Percentiles rank a stretch among this genome's conserved stretches.
These are phyloP conservation scores for Akanthomyces lecanii DNA, from an alignment of 2,329 filamentous ascomycete genomes.

Conservation along the genomic window DNA sequence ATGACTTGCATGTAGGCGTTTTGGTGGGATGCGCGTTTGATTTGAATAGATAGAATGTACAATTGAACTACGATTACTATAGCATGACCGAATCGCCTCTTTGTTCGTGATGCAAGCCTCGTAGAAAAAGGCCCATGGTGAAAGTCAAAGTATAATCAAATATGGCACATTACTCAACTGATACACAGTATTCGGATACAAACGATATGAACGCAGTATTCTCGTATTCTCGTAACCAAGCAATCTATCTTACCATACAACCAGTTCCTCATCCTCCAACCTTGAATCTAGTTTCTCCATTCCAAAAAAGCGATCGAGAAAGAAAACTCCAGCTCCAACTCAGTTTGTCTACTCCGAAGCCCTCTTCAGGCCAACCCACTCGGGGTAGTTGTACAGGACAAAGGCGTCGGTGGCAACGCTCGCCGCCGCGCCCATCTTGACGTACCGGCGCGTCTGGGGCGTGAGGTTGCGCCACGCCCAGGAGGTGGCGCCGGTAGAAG, in stretches of 20 bases:
- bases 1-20: neutral
- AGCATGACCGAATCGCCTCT: too few species aligned
- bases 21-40: neutral
- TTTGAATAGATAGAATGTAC: conserved; percentile 4
- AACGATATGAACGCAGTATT: too few species aligned
- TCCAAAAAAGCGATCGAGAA: neutral
- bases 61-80: neutral
- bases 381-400: conserved; percentile 13
- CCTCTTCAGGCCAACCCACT: conserved; percentile 4
- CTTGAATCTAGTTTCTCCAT: neutral
- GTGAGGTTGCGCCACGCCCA: conserved; percentile 15
- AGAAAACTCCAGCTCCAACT: neutral
- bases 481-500: neutral
- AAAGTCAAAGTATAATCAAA: too few species aligned
- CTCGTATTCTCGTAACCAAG: neutral
- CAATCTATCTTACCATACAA: neutral
- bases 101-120: too few species aligned
- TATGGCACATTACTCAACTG: too few species aligned
- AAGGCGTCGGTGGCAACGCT: conserved; percentile 4
- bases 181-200: too few species aligned
- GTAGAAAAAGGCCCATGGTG: too few species aligned
- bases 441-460: conserved; percentile 12
- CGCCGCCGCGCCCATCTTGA: conserved; percentile 1
- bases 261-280: neutral
- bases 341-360: neutral